Conservation (phyloP, 352 stramenopile genomes). For the Peronospora farinosa region DNA sequence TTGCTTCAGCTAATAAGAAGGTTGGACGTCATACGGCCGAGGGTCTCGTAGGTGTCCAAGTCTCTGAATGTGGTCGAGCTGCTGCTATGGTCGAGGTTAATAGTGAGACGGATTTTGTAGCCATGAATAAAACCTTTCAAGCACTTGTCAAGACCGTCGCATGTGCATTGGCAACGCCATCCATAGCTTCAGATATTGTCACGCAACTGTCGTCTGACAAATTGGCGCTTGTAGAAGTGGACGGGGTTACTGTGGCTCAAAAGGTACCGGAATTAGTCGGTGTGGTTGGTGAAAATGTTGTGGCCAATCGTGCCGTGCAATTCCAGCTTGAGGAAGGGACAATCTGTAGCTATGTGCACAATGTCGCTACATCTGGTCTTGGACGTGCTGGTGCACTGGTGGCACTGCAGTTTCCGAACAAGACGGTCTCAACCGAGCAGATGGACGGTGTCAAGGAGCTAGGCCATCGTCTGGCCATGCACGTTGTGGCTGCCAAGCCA, state of each 20-base stretch:
- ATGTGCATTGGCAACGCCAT: conserved; percentile 30
- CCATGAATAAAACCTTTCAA: conserved; percentile 89
- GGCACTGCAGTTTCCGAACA: conserved; percentile 69
- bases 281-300: conserved; percentile 85
- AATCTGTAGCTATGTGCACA: conserved; percentile 86
- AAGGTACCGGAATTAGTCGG: conserved; percentile 74
- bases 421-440: conserved; percentile 42
- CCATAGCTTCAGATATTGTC: conserved; percentile 15
- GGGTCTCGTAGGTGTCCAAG: conserved; percentile 66
- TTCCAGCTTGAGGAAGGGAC: conserved; percentile 59
- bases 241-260: conserved; percentile 57
- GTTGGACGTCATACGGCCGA: conserved; percentile 66
- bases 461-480: conserved; percentile 93
- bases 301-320: conserved; percentile 64
- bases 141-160: conserved; percentile 56
- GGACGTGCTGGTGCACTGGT: conserved; percentile 87
- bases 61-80: conserved; percentile 20
- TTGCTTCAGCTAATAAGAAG: conserved; percentile 75
- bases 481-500: conserved; percentile 91
- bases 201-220: conserved; percentile 34
- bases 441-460: conserved; percentile 56
- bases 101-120: conserved; percentile 93
- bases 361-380: conserved; percentile 53
- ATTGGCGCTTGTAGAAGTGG: conserved; percentile 41
- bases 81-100: conserved; percentile 91